These are phyloP conservation scores for Microascus cirrosus DNA, from an alignment of 2,329 filamentous ascomycete species.

Conservation along the genomic window DNA sequence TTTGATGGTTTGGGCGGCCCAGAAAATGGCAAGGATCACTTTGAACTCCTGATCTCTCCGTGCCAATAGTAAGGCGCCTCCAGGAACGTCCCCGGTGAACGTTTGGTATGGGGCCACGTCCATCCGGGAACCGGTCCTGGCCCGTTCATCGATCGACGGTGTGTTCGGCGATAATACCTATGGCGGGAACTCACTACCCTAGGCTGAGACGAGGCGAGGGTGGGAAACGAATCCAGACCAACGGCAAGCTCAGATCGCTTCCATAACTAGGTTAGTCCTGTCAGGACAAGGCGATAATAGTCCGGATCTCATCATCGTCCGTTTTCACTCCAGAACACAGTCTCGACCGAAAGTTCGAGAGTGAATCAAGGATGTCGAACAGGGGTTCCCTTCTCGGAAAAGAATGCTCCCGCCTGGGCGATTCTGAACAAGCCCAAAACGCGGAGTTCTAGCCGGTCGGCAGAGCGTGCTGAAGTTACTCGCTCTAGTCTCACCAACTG, in stretches of 20 bases:
- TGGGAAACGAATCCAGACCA: neutral
- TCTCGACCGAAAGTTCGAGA: neutral
- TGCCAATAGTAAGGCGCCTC: too few species aligned
- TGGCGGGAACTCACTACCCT: neutral
- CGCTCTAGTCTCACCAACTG: neutral
- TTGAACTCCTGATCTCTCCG: too few species aligned
- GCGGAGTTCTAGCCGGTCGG: too few species aligned
- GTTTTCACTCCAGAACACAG: neutral
- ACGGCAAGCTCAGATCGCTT: neutral
- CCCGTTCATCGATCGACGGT: neutral
- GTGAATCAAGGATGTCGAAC: neutral
- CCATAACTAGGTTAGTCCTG: neutral
- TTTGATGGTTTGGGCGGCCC: too few species aligned
- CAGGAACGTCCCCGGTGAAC: too few species aligned
- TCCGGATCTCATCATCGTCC: neutral
- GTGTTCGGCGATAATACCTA: neutral
- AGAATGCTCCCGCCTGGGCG: too few species aligned
- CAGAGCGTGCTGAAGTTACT: neutral
- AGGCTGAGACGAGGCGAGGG: neutral
- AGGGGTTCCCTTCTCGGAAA: neutral
- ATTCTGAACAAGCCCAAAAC: neutral
- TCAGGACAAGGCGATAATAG: neutral
- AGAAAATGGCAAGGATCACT: too few species aligned
- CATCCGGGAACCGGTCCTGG: neutral
- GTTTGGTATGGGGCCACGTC: too few species aligned